A percentile compares a stretch with the other conserved stretches of the same genome.
phyloP scores from a whole-genome alignment of 768 basidiomycete species.

The Amanita jacksonii region DNA sequence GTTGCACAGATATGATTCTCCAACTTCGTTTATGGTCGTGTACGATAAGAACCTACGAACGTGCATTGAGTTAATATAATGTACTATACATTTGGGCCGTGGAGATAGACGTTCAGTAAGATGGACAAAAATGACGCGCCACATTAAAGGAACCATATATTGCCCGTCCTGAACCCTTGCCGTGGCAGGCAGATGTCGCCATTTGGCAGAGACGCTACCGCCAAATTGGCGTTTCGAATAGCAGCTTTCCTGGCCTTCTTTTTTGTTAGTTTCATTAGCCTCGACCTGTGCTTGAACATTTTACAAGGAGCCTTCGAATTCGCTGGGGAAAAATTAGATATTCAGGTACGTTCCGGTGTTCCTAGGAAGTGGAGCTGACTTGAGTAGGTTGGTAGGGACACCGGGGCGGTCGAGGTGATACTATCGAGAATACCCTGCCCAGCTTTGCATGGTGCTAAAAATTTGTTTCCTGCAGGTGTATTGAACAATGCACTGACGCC shows the following conservation, averaged over 20 bases:
- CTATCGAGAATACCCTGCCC: constrained; percentile 63
- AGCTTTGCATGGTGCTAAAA: constrained; percentile 63
- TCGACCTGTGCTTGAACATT: background rate
- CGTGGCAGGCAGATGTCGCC: no score
- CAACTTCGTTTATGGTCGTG: no score
- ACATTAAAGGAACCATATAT: no score
- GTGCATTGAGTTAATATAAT: no score
- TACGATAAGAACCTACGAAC: no score
- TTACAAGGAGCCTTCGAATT: background rate
- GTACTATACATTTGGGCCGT: no score
- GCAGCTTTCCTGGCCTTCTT: background rate
- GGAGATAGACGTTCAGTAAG: no score
- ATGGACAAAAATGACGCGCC: no score
- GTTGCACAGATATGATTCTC: no score
- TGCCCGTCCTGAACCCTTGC: no score
- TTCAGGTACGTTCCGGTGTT: constrained; percentile 1
- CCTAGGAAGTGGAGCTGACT: background rate
- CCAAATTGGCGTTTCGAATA: background rate
- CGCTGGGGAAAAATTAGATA: background rate
- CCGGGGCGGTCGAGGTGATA: constrained; percentile 68
- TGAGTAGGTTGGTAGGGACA: constrained; percentile 40
- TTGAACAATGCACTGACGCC: no score
- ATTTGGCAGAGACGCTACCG: background rate
- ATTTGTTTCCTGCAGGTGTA: no score
- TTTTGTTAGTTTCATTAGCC: background rate